Evolutionary conservation across 2,329 filamentous ascomycete genomes (phyloP), one percentile per base, ranked within the genome.

Genomic region (Colletotrichum spaethianum): DNA sequence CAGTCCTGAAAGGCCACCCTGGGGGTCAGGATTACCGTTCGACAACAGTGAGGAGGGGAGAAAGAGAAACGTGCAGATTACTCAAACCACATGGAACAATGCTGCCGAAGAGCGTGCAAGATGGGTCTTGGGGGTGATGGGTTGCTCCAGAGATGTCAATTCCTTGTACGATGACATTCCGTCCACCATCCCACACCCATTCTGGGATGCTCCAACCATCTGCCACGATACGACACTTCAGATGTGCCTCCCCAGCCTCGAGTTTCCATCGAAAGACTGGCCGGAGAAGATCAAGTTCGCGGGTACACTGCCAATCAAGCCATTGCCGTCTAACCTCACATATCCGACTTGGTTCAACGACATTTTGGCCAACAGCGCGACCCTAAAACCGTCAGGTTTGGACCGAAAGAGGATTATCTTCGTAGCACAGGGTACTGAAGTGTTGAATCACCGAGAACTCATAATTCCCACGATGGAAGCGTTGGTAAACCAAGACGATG

Each of bases 341-440:
- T 80, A 78, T 31, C 87, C 87, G 0, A 31, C 74, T 6, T 89
- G 85, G 83, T 89, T 85, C 83, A 67, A 78, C 3, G 82, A 84
- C 2, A 78, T 89, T n/a, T 74, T 80, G 3, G 2, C 44, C 33
- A 77, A 74, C 1, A 71, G 64, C 44, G 42, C 64, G 16, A 44
- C 57, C 5, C 28, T 59, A 2, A 12, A n/a, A 14, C 11, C n/a
- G 0, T 31, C 18, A 12, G 31, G 2, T 1, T 28, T 18, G 3
- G 62, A 79, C 14, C 67, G 74, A 1, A 84, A 82, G 66, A 82
- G 81, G 52, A 73, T 88, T 23, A 76, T 89, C 4, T 79, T 83
- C 31, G 85, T 88, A 5, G 82, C 82, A 0, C 86, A 88, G 72
- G 86, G 87, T 2, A 89, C 86, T 1, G 76, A 86, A 2, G 81